A percentile compares a stretch with the other conserved stretches of the same genome.
These are phyloP conservation scores for Tephrocybe sp. DNA, from an alignment of 768 basidiomycete genomes.

Conservation along the genomic window DNA sequence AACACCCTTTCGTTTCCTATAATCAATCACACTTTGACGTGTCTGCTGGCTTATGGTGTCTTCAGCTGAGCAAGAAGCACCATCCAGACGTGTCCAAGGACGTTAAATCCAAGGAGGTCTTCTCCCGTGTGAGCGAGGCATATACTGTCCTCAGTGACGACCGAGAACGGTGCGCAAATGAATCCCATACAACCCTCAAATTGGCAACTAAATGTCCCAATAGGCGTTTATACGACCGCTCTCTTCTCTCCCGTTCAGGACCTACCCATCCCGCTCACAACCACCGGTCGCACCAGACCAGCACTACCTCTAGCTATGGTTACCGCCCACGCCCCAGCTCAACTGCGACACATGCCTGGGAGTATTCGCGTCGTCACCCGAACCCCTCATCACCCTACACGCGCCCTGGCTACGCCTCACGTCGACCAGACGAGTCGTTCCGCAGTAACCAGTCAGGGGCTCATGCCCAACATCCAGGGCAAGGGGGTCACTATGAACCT, in stretches of 20 bases:
- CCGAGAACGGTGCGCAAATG: slow-evolving; percentile 32
- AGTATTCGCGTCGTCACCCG: slow-evolving; percentile 21
- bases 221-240: slow-evolving; percentile 45
- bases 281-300: slow-evolving; percentile 9
- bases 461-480: slow-evolving; percentile 3
- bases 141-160: slow-evolving; percentile 44
- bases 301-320: slow-evolving; percentile 24
- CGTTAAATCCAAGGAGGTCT: slow-evolving; percentile 34
- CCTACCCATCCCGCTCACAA: slow-evolving; percentile 19
- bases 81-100: slow-evolving; percentile 49
- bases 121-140: slow-evolving; percentile 39
- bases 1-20: neutral
- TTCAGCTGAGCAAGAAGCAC: slow-evolving; percentile 43
- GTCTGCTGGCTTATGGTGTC: neutral
- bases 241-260: slow-evolving; percentile 21
- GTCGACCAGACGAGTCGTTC: slow-evolving; percentile 11
- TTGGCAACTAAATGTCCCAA: neutral
- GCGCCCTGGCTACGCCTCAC: slow-evolving; percentile 13
- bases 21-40: neutral
- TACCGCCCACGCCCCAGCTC: slow-evolving; percentile 22
- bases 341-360: slow-evolving; percentile 39
- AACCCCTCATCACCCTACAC: slow-evolving; percentile 18
- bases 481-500: slow-evolving; percentile 12
- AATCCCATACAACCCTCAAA: neutral
- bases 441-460: neutral